Base-by-base conservation (phyloP, 805 yeast genomes). In the Zygoascus biomembranicola region DNA sequence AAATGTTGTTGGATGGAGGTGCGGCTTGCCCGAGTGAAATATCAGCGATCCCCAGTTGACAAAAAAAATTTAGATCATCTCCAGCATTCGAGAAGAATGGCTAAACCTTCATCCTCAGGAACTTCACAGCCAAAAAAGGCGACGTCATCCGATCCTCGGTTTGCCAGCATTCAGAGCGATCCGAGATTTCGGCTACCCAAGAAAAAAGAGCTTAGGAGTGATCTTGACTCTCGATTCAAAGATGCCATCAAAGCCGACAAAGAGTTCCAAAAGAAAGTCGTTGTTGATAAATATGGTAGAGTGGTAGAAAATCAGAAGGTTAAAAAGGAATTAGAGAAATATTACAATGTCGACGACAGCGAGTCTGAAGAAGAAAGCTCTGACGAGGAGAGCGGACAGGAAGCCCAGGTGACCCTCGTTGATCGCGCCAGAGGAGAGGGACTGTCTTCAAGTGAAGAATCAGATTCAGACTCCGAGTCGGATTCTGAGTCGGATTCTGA, bases 281-380 rank as follows among this genome's bases (percentile, higher is more conserved):
- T 79, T 55, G 84, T 88, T 47, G 98, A 94, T 66, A 82, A 85
- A 61, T 92, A 89, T 67, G 99, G 99, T 47, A 78, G 97, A 66
- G 83, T 78, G 60, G 63, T 88, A 23, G 73, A 73, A 37, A 69
- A 73, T 35, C 77, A 79, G 6, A 68, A 67, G 32, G 66, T 65
- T n/a, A 67, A 68, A 51, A 70, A 72, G 52, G 84, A 80, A 59
- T 77, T 86, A 61, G 84, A 84, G 56, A 80, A 82, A 57, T 85
- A 82, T 61, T 87, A 84, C 61, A 81, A 81, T 47, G 71, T 80
- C 51, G 74, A 72, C 8, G 70, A 66, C 1, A 43, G 41, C 10
- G 52, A 49, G 14, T 8, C 13, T 1, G 74, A 72, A 11, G 70
- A 66, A 0, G 72, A 66, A 11, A 66, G 59, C 1, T 52, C 59